A percentile compares a stretch with the other conserved stretches of the same genome.
Evolutionary conservation across 176 grass and related monocot species (phyloP).

Genomic region (Carex kokanica): DNA sequence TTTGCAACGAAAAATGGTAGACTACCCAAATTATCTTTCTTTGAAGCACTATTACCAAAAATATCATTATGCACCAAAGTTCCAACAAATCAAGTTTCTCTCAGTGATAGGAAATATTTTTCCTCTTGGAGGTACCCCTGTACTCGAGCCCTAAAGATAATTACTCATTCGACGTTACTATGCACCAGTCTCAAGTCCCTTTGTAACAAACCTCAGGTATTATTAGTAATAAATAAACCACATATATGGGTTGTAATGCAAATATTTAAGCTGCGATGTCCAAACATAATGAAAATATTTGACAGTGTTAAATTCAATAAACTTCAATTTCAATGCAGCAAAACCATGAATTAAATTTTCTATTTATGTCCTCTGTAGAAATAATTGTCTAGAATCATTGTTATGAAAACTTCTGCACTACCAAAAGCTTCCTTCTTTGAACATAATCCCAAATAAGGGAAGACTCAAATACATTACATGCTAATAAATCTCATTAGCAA

Average conservation of each 20-base stretch:
- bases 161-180: neutral
- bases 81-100: neutral
- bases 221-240: conserved; percentile 6
- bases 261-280: neutral
- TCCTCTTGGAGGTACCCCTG: neutral
- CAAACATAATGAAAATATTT: neutral
- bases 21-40: neutral
- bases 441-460: neutral
- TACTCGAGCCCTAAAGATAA: neutral
- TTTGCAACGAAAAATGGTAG: neutral
- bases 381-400: neutral
- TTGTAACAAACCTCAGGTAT: neutral
- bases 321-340: neutral
- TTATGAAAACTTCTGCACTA: neutral
- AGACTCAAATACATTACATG: neutral
- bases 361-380: neutral
- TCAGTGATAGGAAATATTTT: neutral
- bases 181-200: neutral
- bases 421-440: neutral
- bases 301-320: neutral
- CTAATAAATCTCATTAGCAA: neutral
- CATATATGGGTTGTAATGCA: neutral
- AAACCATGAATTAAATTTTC: neutral
- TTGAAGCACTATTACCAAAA: neutral
- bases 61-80: neutral